Percentiles rank a stretch among this genome's conserved stretches.
These are phyloP conservation scores for Orbilia javanica DNA, from an alignment of 2,329 filamentous ascomycete genomes.

Conservation along the genomic window DNA sequence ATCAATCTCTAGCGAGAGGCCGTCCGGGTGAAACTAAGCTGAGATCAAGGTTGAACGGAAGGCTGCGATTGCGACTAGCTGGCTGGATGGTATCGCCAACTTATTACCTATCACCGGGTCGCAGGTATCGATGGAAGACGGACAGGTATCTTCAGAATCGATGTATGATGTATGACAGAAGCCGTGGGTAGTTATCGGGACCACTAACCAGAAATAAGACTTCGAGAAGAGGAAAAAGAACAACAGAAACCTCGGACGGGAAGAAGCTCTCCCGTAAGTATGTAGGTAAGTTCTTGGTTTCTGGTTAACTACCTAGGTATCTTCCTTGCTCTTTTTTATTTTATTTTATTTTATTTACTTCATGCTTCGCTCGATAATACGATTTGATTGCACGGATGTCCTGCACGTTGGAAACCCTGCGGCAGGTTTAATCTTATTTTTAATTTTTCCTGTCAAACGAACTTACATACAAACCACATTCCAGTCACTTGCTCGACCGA, in stretches of 20 bases:
- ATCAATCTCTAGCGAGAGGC: constrained; percentile 17
- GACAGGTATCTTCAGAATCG: background rate
- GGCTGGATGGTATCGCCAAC: background rate
- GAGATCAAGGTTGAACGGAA: constrained; percentile 5
- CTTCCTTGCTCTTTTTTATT: constrained; percentile 1
- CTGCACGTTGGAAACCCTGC: constrained; percentile 27
- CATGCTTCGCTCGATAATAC: constrained; percentile 1
- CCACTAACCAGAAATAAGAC: no score
- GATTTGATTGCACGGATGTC: constrained; percentile 19
- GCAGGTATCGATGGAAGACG: background rate
- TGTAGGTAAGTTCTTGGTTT: no score
- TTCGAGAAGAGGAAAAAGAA: background rate
- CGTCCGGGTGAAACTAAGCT: background rate
- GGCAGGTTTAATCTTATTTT: constrained; percentile 51
- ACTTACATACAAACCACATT: constrained; percentile 14
- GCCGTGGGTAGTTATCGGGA: no score
- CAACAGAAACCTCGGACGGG: background rate
- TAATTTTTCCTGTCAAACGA: constrained; percentile 39
- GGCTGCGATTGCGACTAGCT: background rate
- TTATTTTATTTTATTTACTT: constrained; percentile 8
- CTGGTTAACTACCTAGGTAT: no score
- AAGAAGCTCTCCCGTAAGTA: no score
- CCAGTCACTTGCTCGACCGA: constrained; percentile 14
- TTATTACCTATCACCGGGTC: background rate
- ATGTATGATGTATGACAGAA: no score